phyloP scores from a whole-genome alignment of 1,284 basidiomycete genomes.

The Trichosporon sp. region DNA sequence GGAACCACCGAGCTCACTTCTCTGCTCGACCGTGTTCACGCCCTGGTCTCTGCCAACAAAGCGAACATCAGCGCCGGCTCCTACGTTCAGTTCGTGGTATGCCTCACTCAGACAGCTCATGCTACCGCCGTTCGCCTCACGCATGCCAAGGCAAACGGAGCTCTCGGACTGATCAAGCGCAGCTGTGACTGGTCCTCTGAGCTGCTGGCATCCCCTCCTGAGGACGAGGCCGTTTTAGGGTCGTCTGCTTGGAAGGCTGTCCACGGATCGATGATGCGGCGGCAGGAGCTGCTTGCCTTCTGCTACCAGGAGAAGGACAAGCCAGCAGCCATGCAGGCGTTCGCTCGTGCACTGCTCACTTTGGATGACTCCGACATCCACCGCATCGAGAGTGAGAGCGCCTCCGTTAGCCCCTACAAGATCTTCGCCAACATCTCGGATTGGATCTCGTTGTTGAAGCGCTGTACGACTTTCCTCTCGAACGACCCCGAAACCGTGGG shows the following conservation, averaged over 20 bases:
- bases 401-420: not conserved
- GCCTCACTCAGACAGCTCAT: conserved; percentile 13
- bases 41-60: not conserved
- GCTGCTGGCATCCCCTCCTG: conserved; percentile 7
- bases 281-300: conserved; percentile 73
- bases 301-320: conserved; percentile 67
- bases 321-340: conserved; percentile 23
- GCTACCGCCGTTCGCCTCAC: conserved; percentile 35
- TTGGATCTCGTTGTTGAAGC: conserved; percentile 15
- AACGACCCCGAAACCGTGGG: conserved; percentile 11
- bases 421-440: conserved; percentile 17
- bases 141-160: conserved; percentile 29
- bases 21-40: conserved; percentile 7
- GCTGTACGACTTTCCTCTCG: conserved; percentile 14
- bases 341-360: conserved; percentile 16
- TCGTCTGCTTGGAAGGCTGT: not conserved
- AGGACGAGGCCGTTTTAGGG: conserved; percentile 10
- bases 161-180: conserved; percentile 29
- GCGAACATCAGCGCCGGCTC: not conserved
- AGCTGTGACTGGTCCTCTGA: conserved; percentile 29
- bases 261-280: conserved; percentile 40
- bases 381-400: conserved; percentile 6
- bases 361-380: not conserved
- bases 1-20: conserved; percentile 2
- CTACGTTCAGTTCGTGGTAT: conserved; percentile 2